These are phyloP conservation scores for Fragilaria crotonensis DNA, from an alignment of 108 stramenopile genomes.

Conservation along the genomic window DNA sequence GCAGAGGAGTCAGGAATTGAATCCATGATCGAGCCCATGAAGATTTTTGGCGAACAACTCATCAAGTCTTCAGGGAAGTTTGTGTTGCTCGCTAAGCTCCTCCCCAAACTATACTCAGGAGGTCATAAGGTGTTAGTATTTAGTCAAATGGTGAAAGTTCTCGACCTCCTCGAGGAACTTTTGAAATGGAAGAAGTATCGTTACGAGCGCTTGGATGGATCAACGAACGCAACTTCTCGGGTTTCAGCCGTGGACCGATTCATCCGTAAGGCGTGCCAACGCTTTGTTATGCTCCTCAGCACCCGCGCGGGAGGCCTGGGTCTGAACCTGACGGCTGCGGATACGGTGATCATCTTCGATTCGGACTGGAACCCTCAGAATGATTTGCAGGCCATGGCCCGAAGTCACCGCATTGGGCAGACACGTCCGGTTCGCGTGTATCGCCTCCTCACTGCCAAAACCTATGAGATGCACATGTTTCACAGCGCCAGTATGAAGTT, in stretches of 20 bases:
- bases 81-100: conserved; percentile 81
- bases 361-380: conserved; percentile 80
- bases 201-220: conserved; percentile 87
- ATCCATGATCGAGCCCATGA: conserved; percentile 36
- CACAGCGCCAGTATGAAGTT: conserved; percentile 94
- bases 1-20: conserved; percentile 6
- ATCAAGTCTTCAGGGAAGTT: conserved; percentile 87
- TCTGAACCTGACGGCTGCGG: conserved; percentile 89
- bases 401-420: conserved; percentile 97
- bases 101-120: conserved; percentile 77
- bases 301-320: conserved; percentile 87
- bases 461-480: conserved; percentile 98
- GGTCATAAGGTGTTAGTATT: conserved; percentile 96
- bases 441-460: conserved; percentile 84
- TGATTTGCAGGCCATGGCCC: conserved; percentile 96
- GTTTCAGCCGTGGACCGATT: conserved; percentile 91
- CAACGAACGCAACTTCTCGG: conserved; percentile 77
- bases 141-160: conserved; percentile 91
- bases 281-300: conserved; percentile 93
- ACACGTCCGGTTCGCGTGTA: conserved; percentile 46
- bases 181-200: conserved; percentile 67
- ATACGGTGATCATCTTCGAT: conserved; percentile 86
- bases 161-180: conserved; percentile 92
- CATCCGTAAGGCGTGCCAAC: conserved; percentile 58
- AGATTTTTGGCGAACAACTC: conserved; percentile 73